phyloP scores from a whole-genome alignment of 139 green algal species.

The Chlamydomonas sphaeroides region DNA sequence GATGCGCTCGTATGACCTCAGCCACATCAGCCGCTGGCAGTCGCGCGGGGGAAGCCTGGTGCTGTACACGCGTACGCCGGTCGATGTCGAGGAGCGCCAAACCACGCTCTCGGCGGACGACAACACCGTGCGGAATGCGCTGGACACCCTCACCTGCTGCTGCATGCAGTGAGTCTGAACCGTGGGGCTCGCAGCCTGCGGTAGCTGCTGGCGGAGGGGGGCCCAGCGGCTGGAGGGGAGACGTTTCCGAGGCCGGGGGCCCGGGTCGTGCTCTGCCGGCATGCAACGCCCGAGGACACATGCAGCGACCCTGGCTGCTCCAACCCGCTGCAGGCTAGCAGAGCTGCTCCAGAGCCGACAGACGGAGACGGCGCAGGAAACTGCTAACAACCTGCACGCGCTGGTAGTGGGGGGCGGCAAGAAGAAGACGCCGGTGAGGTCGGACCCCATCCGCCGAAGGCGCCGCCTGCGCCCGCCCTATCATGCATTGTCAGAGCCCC shows the following conservation, averaged over 20 bases:
- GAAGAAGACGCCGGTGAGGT: conserved; percentile 17
- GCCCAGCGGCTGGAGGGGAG: no score
- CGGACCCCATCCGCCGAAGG: no score
- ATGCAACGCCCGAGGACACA: no score
- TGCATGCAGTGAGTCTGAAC: conserved; percentile 90
- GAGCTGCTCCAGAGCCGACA: conserved; percentile 83
- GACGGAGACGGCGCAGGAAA: conserved; percentile 55
- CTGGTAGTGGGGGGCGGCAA: conserved; percentile 22
- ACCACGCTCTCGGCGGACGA: conserved; percentile 77
- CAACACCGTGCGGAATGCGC: conserved; percentile 67
- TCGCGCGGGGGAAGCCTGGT: conserved; percentile 68
- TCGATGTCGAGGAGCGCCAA: conserved; percentile 85
- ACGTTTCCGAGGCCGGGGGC: no score
- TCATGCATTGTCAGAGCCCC: no score
- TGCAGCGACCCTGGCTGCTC: no score
- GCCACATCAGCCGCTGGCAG: conserved; percentile 77
- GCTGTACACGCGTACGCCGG: conserved; percentile 83
- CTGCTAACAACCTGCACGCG: conserved; percentile 69
- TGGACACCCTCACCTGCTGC: conserved; percentile 89
- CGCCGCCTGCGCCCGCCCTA: no score
- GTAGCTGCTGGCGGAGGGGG: no score
- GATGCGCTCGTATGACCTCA: conserved; percentile 81
- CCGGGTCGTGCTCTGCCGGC: no score
- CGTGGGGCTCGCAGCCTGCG: no score
- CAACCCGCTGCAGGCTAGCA: conserved; percentile 65